Base-by-base conservation (phyloP, 2,329 filamentous ascomycete genomes). In the Beauveria rudraprayagi region DNA sequence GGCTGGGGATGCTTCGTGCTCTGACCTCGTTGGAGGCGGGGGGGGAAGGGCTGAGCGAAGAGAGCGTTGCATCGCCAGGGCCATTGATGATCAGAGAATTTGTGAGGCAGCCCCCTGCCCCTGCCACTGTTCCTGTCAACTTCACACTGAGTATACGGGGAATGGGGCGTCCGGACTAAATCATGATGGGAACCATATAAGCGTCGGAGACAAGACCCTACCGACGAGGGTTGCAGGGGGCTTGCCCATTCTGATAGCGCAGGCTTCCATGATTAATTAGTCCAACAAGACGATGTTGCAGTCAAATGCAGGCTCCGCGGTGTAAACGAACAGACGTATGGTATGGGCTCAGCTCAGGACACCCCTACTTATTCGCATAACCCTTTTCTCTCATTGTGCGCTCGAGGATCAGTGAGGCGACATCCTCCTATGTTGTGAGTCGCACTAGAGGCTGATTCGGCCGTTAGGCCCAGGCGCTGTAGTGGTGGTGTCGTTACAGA, bases 1-100 rank as follows among this genome's bases (percentile, higher is more conserved):
- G 55, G 55, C 44, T 57, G 55, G 55, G 41, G 34, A 5, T 37
- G 44, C 55, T 40, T 24, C 52, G 46, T 51, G 53, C 53, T 56
- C 53, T 56, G 46, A 58, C 46, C 46, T 52, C 34, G 17, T 52
- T 34, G 53, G n/a, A 34, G 57, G 57, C 56, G 56, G 57, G 57
- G 47, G 19, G 14, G 55, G 11, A 16, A 50, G 41, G 55, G 55
- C 46, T 57, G 55, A 46, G 55, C 14, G 30, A 47, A 28, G 7
- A 40, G 19, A 50, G 9, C 11, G 34, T 26, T 57, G 30, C 17
- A 50, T 57, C 28, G 34, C 28, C 55, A 40, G 55, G 41, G 43
- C 44, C 44, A 48, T 24, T 11, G 22, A 24, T 43, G 30, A 22
- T 19, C 19, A 26, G 8, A 26, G 30, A 46, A 19, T 19, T 51